Evolutionary conservation across 306 rosid species (phyloP).

Genomic region (Malus orientalis): DNA sequence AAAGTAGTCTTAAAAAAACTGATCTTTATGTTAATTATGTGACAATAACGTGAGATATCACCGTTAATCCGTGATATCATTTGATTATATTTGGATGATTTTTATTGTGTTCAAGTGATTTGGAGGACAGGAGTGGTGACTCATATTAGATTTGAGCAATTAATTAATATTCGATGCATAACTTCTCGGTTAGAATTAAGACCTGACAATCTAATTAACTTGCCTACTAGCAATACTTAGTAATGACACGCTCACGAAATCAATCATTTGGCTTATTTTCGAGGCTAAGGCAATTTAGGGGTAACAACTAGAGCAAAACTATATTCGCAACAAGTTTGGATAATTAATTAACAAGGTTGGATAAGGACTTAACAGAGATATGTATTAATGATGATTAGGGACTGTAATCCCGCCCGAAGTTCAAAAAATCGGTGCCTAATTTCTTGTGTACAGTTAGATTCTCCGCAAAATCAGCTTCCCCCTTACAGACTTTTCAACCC

Average conservation of each 20-base stretch:
- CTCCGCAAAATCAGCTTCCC: conserved; percentile 26
- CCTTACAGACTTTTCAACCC: conserved; percentile 20
- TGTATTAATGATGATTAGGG: background rate
- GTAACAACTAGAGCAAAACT: background rate
- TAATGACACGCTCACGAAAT: too few species aligned
- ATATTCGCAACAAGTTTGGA: background rate
- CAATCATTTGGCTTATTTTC: too few species aligned
- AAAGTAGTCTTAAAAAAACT: background rate
- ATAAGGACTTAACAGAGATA: too few species aligned
- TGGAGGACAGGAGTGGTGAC: rapidly evolving
- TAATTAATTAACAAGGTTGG: too few species aligned
- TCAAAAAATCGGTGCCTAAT: conserved; percentile 59
- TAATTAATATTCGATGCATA: too few species aligned
- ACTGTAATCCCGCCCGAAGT: background rate
- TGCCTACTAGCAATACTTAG: background rate
- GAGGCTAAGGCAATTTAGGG: background rate
- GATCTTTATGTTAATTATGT: background rate
- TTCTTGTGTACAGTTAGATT: conserved; percentile 35
- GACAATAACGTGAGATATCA: background rate
- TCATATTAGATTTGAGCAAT: background rate
- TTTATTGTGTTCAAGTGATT: background rate
- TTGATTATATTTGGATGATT: background rate
- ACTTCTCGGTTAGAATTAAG: background rate
- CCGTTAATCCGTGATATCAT: background rate
- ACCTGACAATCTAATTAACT: background rate